phyloP scores from a whole-genome alignment of 1,139 yeast species.

The Taphrina communis region DNA sequence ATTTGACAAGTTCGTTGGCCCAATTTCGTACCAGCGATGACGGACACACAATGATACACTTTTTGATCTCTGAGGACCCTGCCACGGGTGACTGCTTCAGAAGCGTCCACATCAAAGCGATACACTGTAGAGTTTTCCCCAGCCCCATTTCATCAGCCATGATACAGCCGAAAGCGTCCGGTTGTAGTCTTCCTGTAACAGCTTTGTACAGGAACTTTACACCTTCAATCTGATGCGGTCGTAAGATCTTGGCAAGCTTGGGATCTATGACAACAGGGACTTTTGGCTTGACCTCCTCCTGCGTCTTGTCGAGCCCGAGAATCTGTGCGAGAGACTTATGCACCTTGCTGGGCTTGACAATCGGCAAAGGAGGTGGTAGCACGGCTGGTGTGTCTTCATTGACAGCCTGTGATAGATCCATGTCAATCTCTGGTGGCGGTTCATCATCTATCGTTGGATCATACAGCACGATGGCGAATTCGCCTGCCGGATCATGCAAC shows the following conservation, averaged over 20 bases:
- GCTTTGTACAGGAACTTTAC: constrained; percentile 88
- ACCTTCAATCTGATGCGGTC: constrained; percentile 98
- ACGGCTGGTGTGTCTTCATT: constrained; percentile 20
- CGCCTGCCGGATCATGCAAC: constrained; percentile 89
- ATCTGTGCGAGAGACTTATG: constrained; percentile 81
- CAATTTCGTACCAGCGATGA: constrained; percentile 92
- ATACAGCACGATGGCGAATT: constrained; percentile 89
- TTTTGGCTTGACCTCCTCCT: constrained; percentile 63
- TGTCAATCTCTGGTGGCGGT: constrained; percentile 31
- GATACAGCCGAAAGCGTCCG: constrained; percentile 91
- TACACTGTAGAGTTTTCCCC: constrained; percentile 93
- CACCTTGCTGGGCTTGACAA: constrained; percentile 39
- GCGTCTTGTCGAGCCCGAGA: constrained; percentile 70
- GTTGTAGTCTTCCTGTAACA: constrained; percentile 85
- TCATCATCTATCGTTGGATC: constrained; percentile 85
- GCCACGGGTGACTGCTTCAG: constrained; percentile 91
- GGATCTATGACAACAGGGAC: constrained; percentile 99
- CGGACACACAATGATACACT: constrained; percentile 94
- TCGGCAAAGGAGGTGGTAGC: constrained; percentile 10
- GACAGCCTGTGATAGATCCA: constrained; percentile 33
- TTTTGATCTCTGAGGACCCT: constrained; percentile 72
- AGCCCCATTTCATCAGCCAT: constrained; percentile 99
- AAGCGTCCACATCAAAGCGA: constrained; percentile 91
- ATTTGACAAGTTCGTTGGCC: constrained; percentile 95
- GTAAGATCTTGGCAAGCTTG: constrained; percentile 72